Base-by-base conservation (phyloP, 164 flowering plant species). In the Hamamelis virginiana region DNA sequence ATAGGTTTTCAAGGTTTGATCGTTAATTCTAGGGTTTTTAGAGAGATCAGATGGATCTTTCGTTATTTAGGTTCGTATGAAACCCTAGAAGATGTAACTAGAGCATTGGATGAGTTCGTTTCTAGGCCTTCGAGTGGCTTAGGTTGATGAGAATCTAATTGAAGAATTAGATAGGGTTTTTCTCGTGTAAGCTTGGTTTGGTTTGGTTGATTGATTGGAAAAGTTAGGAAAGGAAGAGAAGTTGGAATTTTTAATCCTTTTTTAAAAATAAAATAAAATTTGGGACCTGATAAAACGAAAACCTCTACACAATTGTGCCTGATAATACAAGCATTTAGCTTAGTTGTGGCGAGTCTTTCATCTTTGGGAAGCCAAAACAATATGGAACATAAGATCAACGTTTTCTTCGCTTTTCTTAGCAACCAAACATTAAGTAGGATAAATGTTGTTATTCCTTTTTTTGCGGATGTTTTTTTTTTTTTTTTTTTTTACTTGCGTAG, bases 21-120 rank as follows among this genome's bases (percentile, higher is more conserved):
- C 28, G 27, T 23, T 14, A 13, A 15, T 71, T 70, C 22, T 48
- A 33, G 61, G 68, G 60, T 71, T 74, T 69, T 65, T n/a, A 46
- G 25, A 38, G 22, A 33, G 41, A 33, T 33, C 41, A 33, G 41
- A 33, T 11, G 12, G 56, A 65, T 62, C 56, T 60, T 27, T 55
- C 6, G 18, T 59, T 66, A 71, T 74, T 69, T 23, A 38, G 52
- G 19, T 41, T 66, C 11, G 1, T 70, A 22, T 61, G 23, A 38
- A 72, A 59, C 62, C 72, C 53, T 72, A 66, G 59, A 21, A 28
- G 45, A n/a, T 57, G 55, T 55, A 55, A 55, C 22, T 10, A 27
- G 23, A 33, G 41, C 6, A 6, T 33, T 33, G 2, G 41, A 2
- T 33, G 2, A 33, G 2, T 33, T 33, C 6, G 41, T 33, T 33